Evolutionary conservation across 2,329 filamentous ascomycete genomes (phyloP), one percentile per base, ranked within the genome.

Genomic region (Coleophoma cylindrospora): DNA sequence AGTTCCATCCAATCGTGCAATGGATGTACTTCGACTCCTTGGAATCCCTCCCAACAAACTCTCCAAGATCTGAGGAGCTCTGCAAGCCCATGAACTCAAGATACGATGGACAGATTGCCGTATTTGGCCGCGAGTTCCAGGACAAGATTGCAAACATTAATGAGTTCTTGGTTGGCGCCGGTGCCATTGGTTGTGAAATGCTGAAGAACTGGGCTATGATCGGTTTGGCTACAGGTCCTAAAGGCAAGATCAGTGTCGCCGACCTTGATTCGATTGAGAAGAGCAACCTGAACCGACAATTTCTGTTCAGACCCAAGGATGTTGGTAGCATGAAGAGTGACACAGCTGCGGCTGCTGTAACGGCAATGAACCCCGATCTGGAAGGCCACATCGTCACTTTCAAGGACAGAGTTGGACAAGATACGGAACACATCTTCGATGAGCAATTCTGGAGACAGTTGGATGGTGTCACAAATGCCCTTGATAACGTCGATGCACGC

Each of bases 121-220:
- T 99, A 1, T 95, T 99, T 58, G 94, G 94, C 54, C 86, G 81
- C 62, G 89, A 96, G 56, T 99, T 86, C 70, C 94, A 99, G 70
- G 87, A 96, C 47, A 96, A 96, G 76, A 80, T 99, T 59, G 81
- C 86, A 53, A 95, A 96, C 62, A 71, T 94, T 54, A 94, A 86
- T 64, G 84, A 97, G 62, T 99, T 99, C 75, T 77, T 99, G 49
- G 94, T 99, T 51, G 94, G 94, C 59, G 90, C 94, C 43, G 94
- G 94, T 62, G 94, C 95, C 56, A 99, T 99, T 67, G 94, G 94
- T 43, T 99, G 94, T 65, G 94, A 99, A 67, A 99, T 97, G 87
- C 75, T 99, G 59, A 99, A 99, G 81, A 97, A 97, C 70, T 99
- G 94, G 91, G 92, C 95, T 34, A 95, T 99, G 91, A 95, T 97